Conservation (phyloP, 805 yeast species). For the Maudiozyma barnettii region DNA sequence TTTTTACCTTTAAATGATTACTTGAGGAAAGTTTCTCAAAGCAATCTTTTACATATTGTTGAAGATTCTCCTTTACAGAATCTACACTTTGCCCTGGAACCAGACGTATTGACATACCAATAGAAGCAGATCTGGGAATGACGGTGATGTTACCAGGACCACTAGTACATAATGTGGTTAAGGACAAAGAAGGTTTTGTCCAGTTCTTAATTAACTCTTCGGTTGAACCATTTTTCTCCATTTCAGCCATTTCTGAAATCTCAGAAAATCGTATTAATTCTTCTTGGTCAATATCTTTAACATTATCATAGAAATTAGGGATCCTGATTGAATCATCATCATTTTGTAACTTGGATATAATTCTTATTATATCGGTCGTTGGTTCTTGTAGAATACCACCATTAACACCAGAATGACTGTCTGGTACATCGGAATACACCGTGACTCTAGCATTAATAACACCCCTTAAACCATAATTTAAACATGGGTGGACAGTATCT, state of each 20-base stretch:
- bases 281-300: constrained; percentile 43
- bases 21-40: constrained; percentile 47
- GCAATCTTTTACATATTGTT: constrained; percentile 35
- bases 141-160: constrained; percentile 89
- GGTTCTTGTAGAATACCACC: constrained; percentile 91
- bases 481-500: constrained; percentile 78
- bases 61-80: constrained; percentile 43
- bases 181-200: constrained; percentile 82
- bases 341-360: constrained; percentile 54
- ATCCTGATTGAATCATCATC: constrained; percentile 48
- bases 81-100: constrained; percentile 80
- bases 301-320: constrained; percentile 65
- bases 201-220: constrained; percentile 66
- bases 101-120: constrained; percentile 71
- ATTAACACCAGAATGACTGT: constrained; percentile 92
- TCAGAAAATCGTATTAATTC: constrained; percentile 57
- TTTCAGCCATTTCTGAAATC: constrained; percentile 37
- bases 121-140: constrained; percentile 72
- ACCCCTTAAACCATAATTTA: constrained; percentile 91
- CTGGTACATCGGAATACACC: constrained; percentile 66
- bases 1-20: constrained; percentile 50
- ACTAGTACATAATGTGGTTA: constrained; percentile 75
- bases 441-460: constrained; percentile 72
- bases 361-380: constrained; percentile 68
- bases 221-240: constrained; percentile 27